Percentiles rank a stretch among this genome's conserved stretches.
Evolutionary conservation across 2,329 filamentous ascomycete species (phyloP).

Genomic region (Chaetomium globosum): DNA sequence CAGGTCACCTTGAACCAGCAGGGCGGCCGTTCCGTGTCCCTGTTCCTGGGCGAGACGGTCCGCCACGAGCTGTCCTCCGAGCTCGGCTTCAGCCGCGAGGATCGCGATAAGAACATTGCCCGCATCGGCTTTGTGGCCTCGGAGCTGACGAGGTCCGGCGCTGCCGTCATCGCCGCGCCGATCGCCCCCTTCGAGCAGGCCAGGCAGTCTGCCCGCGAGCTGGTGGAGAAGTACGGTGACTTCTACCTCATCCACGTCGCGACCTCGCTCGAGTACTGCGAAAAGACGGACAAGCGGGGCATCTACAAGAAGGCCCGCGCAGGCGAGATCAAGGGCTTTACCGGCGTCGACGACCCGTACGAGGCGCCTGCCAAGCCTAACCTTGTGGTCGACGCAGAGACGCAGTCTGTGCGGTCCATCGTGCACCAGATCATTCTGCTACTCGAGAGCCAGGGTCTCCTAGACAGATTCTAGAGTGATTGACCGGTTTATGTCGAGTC

Average conservation of each 20-base stretch:
- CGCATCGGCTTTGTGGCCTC: conserved; percentile 96
- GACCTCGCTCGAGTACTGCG: conserved; percentile 86
- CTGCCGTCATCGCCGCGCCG: conserved; percentile 92
- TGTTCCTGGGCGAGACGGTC: conserved; percentile 94
- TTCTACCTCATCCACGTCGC: conserved; percentile 97
- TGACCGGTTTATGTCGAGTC: neutral
- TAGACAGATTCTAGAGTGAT: conserved; percentile 65
- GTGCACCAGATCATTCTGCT: conserved; percentile 96
- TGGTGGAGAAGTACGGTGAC: conserved; percentile 82
- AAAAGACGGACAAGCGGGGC: conserved; percentile 92
- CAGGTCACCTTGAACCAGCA: conserved; percentile 98
- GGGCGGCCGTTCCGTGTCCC: conserved; percentile 88
- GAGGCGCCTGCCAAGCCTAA: conserved; percentile 81
- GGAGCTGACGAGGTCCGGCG: conserved; percentile 88
- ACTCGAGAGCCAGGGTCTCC: conserved; percentile 83
- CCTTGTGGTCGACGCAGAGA: conserved; percentile 80
- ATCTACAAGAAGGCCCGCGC: conserved; percentile 81
- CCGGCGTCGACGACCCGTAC: conserved; percentile 96
- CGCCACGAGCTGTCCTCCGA: conserved; percentile 90
- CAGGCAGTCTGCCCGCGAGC: conserved; percentile 75
- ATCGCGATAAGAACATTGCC: conserved; percentile 91
- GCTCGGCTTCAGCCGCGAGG: conserved; percentile 89
- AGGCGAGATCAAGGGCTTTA: conserved; percentile 97
- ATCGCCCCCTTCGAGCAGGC: conserved; percentile 90
- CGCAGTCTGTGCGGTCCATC: conserved; percentile 85